Evolutionary conservation across 176 grass and related monocot species (phyloP), one percentile per base, ranked within the genome.

Genomic region (Eleusine coracana): DNA sequence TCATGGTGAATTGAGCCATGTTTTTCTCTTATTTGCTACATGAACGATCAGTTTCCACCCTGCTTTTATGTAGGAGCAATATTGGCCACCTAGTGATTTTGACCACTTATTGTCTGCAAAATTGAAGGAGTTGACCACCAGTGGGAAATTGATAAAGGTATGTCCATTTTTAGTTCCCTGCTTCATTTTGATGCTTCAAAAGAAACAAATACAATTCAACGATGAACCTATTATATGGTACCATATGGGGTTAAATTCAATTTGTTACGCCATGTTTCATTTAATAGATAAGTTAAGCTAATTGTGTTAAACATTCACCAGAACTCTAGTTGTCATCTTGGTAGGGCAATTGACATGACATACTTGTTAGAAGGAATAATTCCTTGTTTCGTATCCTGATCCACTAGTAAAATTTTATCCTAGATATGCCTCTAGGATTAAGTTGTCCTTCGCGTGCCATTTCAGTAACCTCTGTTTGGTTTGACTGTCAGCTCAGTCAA

Each of bases 141-240:
- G 76, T 72, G 94, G 94, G 21, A 92, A 88, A 92, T 83, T 97
- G 79, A 81, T 94, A 73, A 97, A 90, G 94, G 94, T 97, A 83
- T 29, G 50, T 40, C 11, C 11, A 7, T 70, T 75, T 79, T 46
- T 68, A 58, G 5, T 66, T 2, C 6, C 2, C 15, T 76, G 16
- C 31, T 56, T 23, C 67, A n/a, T 84, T 27, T 69, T 80, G 55
- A 76, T 77, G 58, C n/a, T 75, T 40, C 63, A 21, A 6, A 56
- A 62, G 62, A 40, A 70, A 25, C 41, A 18, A 45, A 84, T 10
- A 5, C 15, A 36, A 75, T 70, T 69, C 34, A 31, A 55, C 73
- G 72, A 29, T 89, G 18, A 39, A 82, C 66, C 11, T 66, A 70
- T 27, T 62, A 55, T 20, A 14, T 18, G 20, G 31, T 63, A 58